Evolutionary conservation across 2,329 filamentous ascomycete species (phyloP), one percentile per base, ranked within the genome.

Genomic region (Chaetoscypha palmicola): DNA sequence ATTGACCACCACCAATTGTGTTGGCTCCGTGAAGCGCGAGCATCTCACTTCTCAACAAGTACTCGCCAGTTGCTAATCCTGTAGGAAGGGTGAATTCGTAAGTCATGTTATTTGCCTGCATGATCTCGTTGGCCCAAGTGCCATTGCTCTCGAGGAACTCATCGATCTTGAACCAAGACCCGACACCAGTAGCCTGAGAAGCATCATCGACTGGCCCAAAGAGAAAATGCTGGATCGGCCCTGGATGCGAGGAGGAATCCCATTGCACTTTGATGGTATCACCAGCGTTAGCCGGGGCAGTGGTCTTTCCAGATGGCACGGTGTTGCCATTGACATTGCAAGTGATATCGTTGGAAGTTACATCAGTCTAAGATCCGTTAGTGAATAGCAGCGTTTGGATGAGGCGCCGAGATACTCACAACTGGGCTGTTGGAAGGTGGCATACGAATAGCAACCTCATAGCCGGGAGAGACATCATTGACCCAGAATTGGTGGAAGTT

Each of bases 351-450:
- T 66, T 58, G 38, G 68, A 70, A 37, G 52, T 67, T 30, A 74
- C 69, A 46, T 70, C 64, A 14, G 66, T 68, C 42, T 43, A 12
- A 17, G 4, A 8, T 12, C 7, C 11, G 8, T 43, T 17, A 33
- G 34, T 17, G n/a, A n/a, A n/a, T n/a, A n/a, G n/a, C 16, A 20
- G 7, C 5, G 5, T 17, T 9, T 8, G 2, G 5, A 33, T 23
- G 11, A 26, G 19, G 2, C 16, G 2, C 2, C 19, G 17, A 10
- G n/a, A 20, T 9, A 43, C 41, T 22, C 39, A 41, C 36, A 9
- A 77, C 65, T 5, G 74, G 73, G 12, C 60, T 69, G 65, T 78
- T 80, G 55, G 64, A 69, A 1, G 58, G 40, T 1, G 73, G 72
- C 5, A 72, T 52, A 40, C 74, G 68, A 34, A 69, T 60, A 12